Evolutionary conservation across 1,284 basidiomycete species (phyloP).

Genomic region (Ceratobasidium sp.): DNA sequence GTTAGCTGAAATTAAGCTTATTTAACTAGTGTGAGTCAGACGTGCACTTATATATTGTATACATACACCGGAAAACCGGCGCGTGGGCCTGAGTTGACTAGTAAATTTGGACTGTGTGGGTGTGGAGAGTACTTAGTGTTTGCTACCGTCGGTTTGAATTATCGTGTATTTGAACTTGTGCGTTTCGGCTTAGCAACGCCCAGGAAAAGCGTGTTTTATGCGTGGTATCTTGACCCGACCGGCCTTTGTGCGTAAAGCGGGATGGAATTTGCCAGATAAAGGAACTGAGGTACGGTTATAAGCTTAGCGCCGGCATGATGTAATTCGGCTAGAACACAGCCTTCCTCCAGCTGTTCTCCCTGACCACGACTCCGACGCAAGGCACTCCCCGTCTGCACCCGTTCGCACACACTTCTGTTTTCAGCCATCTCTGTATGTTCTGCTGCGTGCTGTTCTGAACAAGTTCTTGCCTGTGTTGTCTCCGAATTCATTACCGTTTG

Average conservation of each 20-base stretch:
- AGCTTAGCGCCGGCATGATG: neutral
- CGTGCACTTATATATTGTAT: too few relatives aligned
- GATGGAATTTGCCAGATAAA: neutral
- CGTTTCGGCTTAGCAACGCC: too few relatives aligned
- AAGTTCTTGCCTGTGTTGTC: neutral
- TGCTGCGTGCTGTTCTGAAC: slow-evolving; percentile 18
- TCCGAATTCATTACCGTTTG: slow-evolving; percentile 8
- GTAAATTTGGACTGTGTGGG: too few relatives aligned
- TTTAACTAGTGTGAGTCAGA: too few relatives aligned
- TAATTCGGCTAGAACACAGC: slow-evolving; percentile 1
- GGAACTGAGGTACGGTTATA: neutral
- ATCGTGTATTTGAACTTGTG: too few relatives aligned
- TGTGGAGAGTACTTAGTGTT: too few relatives aligned
- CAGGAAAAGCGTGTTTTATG: neutral
- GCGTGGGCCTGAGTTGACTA: too few relatives aligned
- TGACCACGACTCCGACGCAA: slow-evolving; percentile 15
- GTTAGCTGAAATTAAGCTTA: too few relatives aligned
- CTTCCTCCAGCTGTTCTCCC: neutral
- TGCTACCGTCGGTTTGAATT: too few relatives aligned
- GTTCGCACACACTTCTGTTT: slow-evolving; percentile 18
- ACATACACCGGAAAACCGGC: too few relatives aligned
- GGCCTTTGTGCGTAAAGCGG: neutral
- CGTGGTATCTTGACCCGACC: neutral
- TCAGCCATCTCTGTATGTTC: slow-evolving; percentile 25
- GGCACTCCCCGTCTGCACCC: slow-evolving; percentile 10